Conservation (phyloP, 192 early-diverging fungal genomes). For the Blastocladiella britannica region DNA sequence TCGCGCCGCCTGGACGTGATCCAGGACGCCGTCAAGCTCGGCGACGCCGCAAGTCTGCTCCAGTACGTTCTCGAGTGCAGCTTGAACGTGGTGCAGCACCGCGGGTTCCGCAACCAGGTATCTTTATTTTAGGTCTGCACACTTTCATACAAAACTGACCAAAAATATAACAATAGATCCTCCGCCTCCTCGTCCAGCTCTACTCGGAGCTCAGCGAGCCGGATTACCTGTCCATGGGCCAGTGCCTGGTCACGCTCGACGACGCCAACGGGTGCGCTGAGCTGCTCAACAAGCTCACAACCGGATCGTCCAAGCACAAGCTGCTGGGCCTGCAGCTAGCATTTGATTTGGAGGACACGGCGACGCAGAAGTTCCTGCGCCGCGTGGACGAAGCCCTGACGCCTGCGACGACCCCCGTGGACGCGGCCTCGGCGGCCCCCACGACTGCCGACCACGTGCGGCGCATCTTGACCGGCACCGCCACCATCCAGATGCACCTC, state of each 20-base stretch:
- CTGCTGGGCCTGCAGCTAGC: slow-evolving; percentile 85
- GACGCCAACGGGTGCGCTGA: slow-evolving; percentile 50
- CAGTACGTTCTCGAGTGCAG: slow-evolving; percentile 66
- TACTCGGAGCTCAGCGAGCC: slow-evolving; percentile 54
- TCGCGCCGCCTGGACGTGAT: slow-evolving; percentile 73
- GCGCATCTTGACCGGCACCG: slow-evolving; percentile 69
- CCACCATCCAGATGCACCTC: slow-evolving; percentile 75
- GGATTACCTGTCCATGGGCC: slow-evolving; percentile 78
- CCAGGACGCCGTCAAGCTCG: slow-evolving; percentile 52
- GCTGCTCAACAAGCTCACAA: slow-evolving; percentile 26
- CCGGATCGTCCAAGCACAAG: slow-evolving; percentile 14
- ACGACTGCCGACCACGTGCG: slow-evolving; percentile 28
- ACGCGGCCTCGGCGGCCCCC: slow-evolving; percentile 3
- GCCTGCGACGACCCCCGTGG: slow-evolving; percentile 7
- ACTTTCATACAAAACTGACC: too few species aligned
- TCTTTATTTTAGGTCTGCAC: too few species aligned
- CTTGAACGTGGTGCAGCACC: slow-evolving; percentile 64
- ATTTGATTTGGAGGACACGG: slow-evolving; percentile 90
- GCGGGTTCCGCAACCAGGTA: slow-evolving; percentile 64
- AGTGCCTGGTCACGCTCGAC: slow-evolving; percentile 81
- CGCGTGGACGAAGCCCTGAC: slow-evolving; percentile 48
- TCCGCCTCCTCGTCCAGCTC: slow-evolving; percentile 51
- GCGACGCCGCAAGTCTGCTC: slow-evolving; percentile 49
- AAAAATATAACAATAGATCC: slow-evolving; percentile 30
- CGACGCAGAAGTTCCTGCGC: slow-evolving; percentile 86